Evolutionary conservation across 805 yeast genomes (phyloP).

Genomic region (Myxozyma neotropica): DNA sequence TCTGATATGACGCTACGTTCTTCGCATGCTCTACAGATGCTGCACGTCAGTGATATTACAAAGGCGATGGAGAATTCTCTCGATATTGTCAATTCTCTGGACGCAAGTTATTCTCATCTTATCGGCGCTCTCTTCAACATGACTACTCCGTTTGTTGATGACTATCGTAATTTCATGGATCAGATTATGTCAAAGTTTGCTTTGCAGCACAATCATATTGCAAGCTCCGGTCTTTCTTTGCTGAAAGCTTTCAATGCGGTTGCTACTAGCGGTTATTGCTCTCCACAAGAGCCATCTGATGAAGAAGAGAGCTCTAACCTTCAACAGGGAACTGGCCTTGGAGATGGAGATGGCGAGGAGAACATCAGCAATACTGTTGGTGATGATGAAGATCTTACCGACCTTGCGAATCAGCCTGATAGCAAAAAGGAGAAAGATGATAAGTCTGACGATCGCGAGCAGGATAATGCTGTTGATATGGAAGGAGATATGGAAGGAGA

Average conservation of each 20-base stretch:
- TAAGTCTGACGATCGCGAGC: conserved; percentile 59
- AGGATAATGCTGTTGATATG: conserved; percentile 85
- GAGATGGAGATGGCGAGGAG: conserved; percentile 88
- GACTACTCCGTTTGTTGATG: conserved; percentile 63
- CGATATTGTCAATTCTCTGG: conserved; percentile 43
- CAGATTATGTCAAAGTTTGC: conserved; percentile 51
- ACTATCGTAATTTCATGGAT: conserved; percentile 56
- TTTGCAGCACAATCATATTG: conserved; percentile 53
- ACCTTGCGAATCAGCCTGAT: conserved; percentile 53
- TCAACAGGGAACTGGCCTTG: conserved; percentile 88
- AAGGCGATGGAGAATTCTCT: conserved; percentile 46
- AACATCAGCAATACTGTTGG: conserved; percentile 82
- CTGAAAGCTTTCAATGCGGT: conserved; percentile 58
- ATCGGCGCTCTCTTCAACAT: conserved; percentile 46
- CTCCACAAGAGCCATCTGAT: conserved; percentile 75
- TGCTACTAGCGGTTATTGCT: conserved; percentile 84
- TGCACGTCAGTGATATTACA: conserved; percentile 48
- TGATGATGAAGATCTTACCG: conserved; percentile 87
- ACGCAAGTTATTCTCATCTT: conserved; percentile 45
- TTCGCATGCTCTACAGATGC: conserved; percentile 46
- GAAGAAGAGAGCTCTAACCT: conserved; percentile 64
- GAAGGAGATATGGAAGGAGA: conserved; percentile 98
- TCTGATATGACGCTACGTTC: neutral
- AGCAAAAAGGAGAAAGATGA: conserved; percentile 72
- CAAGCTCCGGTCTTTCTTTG: conserved; percentile 65